Conservation (phyloP, 148 eudicot genomes). For the Vaccinium myrtillus region DNA sequence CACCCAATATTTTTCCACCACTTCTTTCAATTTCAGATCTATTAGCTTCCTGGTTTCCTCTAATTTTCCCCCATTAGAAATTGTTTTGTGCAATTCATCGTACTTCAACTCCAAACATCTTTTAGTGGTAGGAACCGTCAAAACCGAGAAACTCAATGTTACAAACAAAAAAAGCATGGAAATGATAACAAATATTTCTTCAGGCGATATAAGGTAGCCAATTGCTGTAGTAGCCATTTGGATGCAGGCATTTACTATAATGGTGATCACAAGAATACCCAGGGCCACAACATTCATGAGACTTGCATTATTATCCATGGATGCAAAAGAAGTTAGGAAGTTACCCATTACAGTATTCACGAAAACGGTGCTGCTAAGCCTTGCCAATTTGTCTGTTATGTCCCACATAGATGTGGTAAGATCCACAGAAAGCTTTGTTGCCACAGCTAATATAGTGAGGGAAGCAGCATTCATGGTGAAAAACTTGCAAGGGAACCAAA, state of each 20-base stretch:
- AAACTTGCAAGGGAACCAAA: slow-evolving; percentile 10
- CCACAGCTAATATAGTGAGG: slow-evolving; percentile 23
- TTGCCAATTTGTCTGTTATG: slow-evolving; percentile 15
- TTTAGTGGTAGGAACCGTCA: slow-evolving; percentile 21
- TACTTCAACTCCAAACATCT: slow-evolving; percentile 17
- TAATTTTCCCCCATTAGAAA: not conserved
- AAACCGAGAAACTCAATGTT: slow-evolving; percentile 10
- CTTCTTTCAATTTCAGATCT: slow-evolving; percentile 10
- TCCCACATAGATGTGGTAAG: slow-evolving; percentile 17
- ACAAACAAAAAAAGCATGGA: slow-evolving; percentile 16
- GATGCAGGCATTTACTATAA: slow-evolving; percentile 23
- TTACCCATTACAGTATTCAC: slow-evolving; percentile 20
- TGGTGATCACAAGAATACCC: slow-evolving; percentile 32
- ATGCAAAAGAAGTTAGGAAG: not conserved
- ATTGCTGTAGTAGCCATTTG: slow-evolving; percentile 22
- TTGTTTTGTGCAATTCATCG: not conserved
- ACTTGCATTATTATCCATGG: slow-evolving; percentile 21
- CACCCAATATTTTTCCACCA: slow-evolving; percentile 24
- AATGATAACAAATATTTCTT: slow-evolving; percentile 3
- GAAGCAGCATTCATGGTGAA: slow-evolving; percentile 15
- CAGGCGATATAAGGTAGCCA: slow-evolving; percentile 5
- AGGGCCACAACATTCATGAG: slow-evolving; percentile 24
- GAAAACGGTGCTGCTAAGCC: slow-evolving; percentile 22
- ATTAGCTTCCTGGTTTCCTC: not conserved
- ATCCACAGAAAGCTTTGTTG: slow-evolving; percentile 28